These are phyloP conservation scores for Calonectria henricotiae DNA, from an alignment of 2,329 filamentous ascomycete genomes.

Conservation along the genomic window DNA sequence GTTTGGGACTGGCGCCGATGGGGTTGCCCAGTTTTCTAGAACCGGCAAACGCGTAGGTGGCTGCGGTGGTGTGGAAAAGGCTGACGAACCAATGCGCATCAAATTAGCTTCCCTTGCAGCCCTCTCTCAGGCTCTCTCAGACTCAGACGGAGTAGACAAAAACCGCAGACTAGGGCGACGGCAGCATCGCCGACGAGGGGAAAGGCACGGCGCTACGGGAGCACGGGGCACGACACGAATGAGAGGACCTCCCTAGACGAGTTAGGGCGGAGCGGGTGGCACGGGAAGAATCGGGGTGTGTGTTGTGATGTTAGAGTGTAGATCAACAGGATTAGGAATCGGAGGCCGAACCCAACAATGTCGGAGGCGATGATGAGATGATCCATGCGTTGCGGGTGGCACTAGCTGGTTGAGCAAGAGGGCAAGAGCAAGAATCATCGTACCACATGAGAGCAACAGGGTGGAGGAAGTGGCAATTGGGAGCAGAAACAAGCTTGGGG, in stretches of 20 bases:
- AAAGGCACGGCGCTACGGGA: background rate
- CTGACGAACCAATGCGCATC: constrained; percentile 2
- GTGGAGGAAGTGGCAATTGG: constrained; percentile 3
- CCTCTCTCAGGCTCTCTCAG: background rate
- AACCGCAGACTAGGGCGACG: background rate
- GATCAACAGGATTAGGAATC: constrained; percentile 28
- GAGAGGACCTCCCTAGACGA: constrained; percentile 33
- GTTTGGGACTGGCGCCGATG: constrained; percentile 17
- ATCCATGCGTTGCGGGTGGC: background rate
- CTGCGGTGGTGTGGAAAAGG: constrained; percentile 3
- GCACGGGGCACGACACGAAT: background rate
- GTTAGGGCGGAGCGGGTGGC: constrained; percentile 28
- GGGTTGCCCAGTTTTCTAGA: constrained; percentile 11
- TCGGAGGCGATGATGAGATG: constrained; percentile 1
- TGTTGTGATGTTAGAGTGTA: constrained; percentile 16
- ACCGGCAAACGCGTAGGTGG: background rate
- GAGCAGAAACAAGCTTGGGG: background rate
- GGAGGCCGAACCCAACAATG: background rate
- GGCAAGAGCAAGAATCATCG: background rate
- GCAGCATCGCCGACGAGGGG: background rate
- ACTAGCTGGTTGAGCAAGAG: background rate
- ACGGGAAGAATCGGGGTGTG: constrained; percentile 36
- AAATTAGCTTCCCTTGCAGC: too few species aligned
- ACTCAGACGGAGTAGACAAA: background rate
- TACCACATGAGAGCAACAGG: background rate